phyloP scores from a whole-genome alignment of 306 rosid species.

The Canavalia ensiformis region DNA sequence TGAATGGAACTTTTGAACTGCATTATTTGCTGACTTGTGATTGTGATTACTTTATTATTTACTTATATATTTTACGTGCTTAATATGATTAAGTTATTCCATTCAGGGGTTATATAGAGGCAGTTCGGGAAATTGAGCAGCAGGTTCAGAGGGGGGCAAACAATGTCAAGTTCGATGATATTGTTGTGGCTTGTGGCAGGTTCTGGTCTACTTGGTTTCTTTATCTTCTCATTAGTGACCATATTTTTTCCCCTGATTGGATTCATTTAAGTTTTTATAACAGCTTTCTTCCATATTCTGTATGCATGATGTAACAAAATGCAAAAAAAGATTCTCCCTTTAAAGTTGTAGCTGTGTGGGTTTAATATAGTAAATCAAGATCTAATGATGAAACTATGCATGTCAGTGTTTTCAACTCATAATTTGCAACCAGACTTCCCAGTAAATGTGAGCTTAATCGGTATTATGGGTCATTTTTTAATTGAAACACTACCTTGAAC shows the following conservation, averaged over 20 bases:
- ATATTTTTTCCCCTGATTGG: neutral
- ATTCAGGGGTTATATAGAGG: conserved; percentile 92
- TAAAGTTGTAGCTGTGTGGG: neutral
- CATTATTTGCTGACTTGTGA: conserved; percentile 34
- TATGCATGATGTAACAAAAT: conserved; percentile 40
- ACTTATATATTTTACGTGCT: conserved; percentile 21
- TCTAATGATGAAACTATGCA: conserved; percentile 3
- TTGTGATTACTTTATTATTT: neutral
- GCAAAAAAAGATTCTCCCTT: conserved; percentile 20
- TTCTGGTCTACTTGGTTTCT: conserved; percentile 53
- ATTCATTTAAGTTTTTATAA: conserved; percentile 39
- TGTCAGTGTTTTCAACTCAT: conserved; percentile 11
- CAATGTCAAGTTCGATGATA: conserved; percentile 77
- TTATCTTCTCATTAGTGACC: conserved; percentile 41
- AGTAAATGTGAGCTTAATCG: conserved; percentile 32
- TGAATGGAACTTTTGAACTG: conserved; percentile 31
- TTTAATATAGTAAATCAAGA: conserved; percentile 15
- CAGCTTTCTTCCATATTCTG: conserved; percentile 35
- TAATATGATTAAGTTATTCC: conserved; percentile 36
- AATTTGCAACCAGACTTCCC: conserved; percentile 25
- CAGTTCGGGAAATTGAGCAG: conserved; percentile 82
- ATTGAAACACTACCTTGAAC: conserved; percentile 10
- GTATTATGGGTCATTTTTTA: conserved; percentile 9
- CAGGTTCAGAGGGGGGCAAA: conserved; percentile 68
- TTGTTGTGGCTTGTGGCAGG: conserved; percentile 99